Percentiles rank a stretch among this genome's conserved stretches.
Conservation (phyloP, 176 grass and related monocot species). For the Paspalum notatum region DNA sequence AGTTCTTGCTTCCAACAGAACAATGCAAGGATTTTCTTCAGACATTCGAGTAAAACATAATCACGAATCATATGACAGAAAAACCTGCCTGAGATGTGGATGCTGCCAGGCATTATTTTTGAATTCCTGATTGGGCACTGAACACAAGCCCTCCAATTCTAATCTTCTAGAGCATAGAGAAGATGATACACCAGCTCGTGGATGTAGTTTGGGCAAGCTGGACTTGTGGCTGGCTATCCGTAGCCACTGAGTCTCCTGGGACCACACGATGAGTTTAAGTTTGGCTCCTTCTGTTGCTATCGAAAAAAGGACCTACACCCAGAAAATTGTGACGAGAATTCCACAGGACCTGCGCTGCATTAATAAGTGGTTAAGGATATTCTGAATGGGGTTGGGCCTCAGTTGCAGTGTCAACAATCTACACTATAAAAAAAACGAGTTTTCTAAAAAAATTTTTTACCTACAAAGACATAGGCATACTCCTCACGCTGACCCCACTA, state of each 20-base stretch:
- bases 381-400: neutral
- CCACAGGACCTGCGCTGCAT: neutral
- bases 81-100: conserved; percentile 41
- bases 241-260: conserved; percentile 31
- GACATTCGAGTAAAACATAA: neutral
- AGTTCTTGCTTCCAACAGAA: conserved; percentile 11
- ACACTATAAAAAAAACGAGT: no score
- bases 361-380: conserved; percentile 3
- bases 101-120: conserved; percentile 54
- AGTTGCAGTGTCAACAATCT: conserved; percentile 19
- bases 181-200: conserved; percentile 12
- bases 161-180: conserved; percentile 34
- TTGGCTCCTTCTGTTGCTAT: conserved; percentile 28
- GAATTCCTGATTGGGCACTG: conserved; percentile 9
- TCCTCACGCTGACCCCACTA: no score
- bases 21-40: neutral
- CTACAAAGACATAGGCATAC: no score
- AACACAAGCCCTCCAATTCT: conserved; percentile 44
- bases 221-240: conserved; percentile 40
- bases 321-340: conserved; percentile 27
- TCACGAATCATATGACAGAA: neutral
- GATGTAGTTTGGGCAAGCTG: conserved; percentile 34
- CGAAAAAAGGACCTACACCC: neutral
- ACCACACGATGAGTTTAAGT: conserved; percentile 19
- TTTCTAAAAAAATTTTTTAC: no score